These are phyloP conservation scores for Entonaema liquescens DNA, from an alignment of 495 filamentous ascomycete genomes.

Conservation along the genomic window DNA sequence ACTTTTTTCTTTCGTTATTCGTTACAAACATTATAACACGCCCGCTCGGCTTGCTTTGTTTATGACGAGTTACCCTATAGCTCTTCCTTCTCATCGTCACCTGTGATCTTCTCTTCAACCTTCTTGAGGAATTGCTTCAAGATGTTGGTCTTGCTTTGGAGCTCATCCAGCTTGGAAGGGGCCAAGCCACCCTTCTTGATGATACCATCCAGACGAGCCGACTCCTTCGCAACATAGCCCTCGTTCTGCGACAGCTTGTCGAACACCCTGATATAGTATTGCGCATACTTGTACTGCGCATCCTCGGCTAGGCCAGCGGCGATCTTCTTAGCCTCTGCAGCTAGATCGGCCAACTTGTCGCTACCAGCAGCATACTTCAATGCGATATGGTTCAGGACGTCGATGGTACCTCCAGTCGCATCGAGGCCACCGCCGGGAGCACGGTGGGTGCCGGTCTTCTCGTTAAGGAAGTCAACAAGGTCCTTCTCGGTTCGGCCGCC, in stretches of 20 bases:
- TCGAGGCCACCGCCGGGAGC: constrained; percentile 82
- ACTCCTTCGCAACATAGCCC: constrained; percentile 86
- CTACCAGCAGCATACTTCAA: constrained; percentile 69
- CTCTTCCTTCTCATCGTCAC: constrained; percentile 52
- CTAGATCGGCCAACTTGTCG: constrained; percentile 64
- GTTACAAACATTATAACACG: constrained; percentile 16
- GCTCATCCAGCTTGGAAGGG: constrained; percentile 87
- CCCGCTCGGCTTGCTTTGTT: constrained; percentile 8
- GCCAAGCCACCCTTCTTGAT: constrained; percentile 86
- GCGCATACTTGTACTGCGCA: constrained; percentile 73
- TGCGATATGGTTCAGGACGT: constrained; percentile 76
- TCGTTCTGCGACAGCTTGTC: constrained; percentile 81
- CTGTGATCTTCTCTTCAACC: constrained; percentile 44
- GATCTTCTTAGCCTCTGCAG: constrained; percentile 73
- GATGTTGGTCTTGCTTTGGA: constrained; percentile 87
- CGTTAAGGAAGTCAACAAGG: constrained; percentile 84
- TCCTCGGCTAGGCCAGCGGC: constrained; percentile 70
- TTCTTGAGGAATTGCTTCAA: constrained; percentile 74
- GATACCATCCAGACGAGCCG: constrained; percentile 79
- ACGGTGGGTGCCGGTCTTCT: constrained; percentile 89
- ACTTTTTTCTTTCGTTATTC: constrained; percentile 28
- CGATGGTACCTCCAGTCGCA: constrained; percentile 81
- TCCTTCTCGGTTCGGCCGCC: constrained; percentile 81
- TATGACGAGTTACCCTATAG: constrained; percentile 58
- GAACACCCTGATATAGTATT: constrained; percentile 92